Evolutionary conservation across 2,329 filamentous ascomycete genomes (phyloP).

Genomic region (Alternaria gaisen): DNA sequence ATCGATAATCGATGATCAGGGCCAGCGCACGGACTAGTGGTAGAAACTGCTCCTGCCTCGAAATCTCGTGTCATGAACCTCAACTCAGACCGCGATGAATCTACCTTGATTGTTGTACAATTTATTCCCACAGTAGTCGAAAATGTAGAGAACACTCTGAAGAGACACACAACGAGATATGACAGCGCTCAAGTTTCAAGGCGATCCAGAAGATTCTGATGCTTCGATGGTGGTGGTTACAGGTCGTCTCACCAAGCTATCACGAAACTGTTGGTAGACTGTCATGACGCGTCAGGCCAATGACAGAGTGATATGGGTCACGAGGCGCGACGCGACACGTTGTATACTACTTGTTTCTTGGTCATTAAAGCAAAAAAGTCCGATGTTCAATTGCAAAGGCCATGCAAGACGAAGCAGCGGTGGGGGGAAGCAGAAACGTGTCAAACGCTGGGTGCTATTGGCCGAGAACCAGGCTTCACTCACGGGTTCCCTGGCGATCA

Average conservation of each 20-base stretch:
- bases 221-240: constrained; percentile 4
- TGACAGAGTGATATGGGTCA: not conserved
- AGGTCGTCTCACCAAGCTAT: constrained; percentile 14
- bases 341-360: constrained; percentile 2
- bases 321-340: constrained; percentile 2
- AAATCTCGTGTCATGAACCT: not conserved
- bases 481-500: constrained; percentile 16
- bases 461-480: constrained; percentile 7
- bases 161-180: no score
- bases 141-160: not conserved
- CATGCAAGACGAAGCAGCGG: constrained; percentile 14
- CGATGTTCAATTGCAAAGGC: not conserved
- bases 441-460: constrained; percentile 15
- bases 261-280: constrained; percentile 12
- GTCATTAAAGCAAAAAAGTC: constrained; percentile 1
- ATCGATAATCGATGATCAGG: not conserved
- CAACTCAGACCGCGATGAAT: not conserved
- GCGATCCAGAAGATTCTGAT: not conserved
- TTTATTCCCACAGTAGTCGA: not conserved
- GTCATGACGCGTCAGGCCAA: constrained; percentile 5
- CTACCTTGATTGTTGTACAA: not conserved
- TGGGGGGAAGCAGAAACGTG: constrained; percentile 21
- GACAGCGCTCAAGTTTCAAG: not conserved
- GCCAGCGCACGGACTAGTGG: not conserved
- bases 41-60: not conserved